Conservation (phyloP, 1,139 yeast species). For the Hyphopichia wangnamkhiaoensis region DNA sequence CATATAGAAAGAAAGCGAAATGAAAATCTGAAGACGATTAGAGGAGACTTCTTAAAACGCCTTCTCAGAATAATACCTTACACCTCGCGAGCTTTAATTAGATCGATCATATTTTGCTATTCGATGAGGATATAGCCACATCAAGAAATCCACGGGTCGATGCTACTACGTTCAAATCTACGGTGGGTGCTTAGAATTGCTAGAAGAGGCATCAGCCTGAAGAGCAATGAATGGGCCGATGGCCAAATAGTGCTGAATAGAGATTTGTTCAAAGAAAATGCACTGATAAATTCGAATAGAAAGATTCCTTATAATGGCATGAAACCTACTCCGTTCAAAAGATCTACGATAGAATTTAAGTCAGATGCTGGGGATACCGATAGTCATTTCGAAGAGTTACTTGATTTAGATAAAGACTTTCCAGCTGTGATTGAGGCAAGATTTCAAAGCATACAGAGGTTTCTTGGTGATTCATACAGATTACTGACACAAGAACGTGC, state of each 20-base stretch:
- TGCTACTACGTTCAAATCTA: background rate
- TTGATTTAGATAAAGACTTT: slow-evolving; percentile 13
- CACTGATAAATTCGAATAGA: slow-evolving; percentile 10
- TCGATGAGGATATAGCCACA: too few species aligned
- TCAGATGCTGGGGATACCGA: slow-evolving; percentile 13
- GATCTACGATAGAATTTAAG: slow-evolving; percentile 16
- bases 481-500: slow-evolving; percentile 24
- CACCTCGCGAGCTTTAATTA: too few species aligned
- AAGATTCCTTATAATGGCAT: slow-evolving; percentile 13
- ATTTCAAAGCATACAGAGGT: slow-evolving; percentile 11
- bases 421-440: slow-evolving; percentile 6
- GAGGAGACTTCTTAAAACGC: too few species aligned
- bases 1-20: background rate
- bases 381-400: slow-evolving; percentile 10
- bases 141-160: background rate
- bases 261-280: slow-evolving; percentile 15
- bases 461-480: slow-evolving; percentile 20
- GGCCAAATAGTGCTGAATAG: slow-evolving; percentile 16
- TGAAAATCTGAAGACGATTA: too few species aligned
- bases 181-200: background rate
- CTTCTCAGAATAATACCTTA: too few species aligned
- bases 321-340: slow-evolving; percentile 15
- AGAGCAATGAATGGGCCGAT: background rate
- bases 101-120: too few species aligned
- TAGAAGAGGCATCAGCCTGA: background rate